Evolutionary conservation across 805 yeast genomes (phyloP), one percentile per base, ranked within the genome.

Genomic region (Candida khao-thaluensis): DNA sequence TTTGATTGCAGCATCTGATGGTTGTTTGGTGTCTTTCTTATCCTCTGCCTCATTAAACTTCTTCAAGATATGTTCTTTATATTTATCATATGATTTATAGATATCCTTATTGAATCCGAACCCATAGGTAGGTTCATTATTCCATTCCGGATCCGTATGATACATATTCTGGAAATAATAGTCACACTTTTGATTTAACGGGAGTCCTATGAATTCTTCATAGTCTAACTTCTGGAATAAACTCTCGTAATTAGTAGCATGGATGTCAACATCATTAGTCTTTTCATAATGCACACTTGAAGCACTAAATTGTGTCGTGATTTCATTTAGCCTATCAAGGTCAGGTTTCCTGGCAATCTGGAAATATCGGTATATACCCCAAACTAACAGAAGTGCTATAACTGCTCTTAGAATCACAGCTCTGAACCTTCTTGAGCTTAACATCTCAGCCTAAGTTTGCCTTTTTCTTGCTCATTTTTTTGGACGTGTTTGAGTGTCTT

Each of bases 161-260:
- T 39, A 38, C 12, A 48, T 26, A 12, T 44, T 42, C n/a, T 50
- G 44, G 41, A 57, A 56, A 40, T 48, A 59, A 7, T 46, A 36
- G 17, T 52, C 50, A 49, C 64, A 59, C 26, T 59, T 42, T n/a
- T 48, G 43, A 8, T 40, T 21, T 27, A 38, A 38, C 7, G 38
- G 36, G 9, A 39, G 38, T n/a, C 41, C 25, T 8, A 37, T 21
- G 18, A 51, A 36, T 9, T 34, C 23, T 2, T 21, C 16, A n/a
- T 36, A 2, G 9, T 38, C 33, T 17, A 44, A 28, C 25, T 43
- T 44, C 6, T 29, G n/a, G 12, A 46, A 43, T 12, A 46, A 26
- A 20, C 23, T 29, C 7, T 33, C 30, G 30, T 46, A 46, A 22
- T 43, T 43, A 9, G 26, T 25, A 2, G 42, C 22, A n/a, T 27